Evolutionary conservation across 345 rosid species (phyloP).

Genomic region (Iberis pinnata): DNA sequence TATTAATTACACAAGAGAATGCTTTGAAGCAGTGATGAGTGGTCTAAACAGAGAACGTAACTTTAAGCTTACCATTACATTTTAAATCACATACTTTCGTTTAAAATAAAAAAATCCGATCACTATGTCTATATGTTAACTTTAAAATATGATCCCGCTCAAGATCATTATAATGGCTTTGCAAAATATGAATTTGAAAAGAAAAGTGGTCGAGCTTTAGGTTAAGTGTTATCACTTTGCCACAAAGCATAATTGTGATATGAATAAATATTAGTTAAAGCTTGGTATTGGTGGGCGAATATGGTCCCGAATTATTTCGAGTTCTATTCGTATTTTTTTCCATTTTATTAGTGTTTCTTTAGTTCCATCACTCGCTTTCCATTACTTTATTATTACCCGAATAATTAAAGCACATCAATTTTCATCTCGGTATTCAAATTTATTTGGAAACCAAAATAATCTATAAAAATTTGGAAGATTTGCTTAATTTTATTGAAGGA

Average conservation of each 20-base stretch:
- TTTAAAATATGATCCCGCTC: conserved; percentile 15
- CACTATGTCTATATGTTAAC: conserved; percentile 4
- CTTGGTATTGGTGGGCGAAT: conserved; percentile 11
- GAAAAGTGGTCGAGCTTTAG: background rate
- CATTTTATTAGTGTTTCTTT: no score
- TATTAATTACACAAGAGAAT: background rate
- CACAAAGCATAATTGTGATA: conserved; percentile 1
- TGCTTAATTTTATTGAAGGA: no score
- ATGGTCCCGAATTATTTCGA: conserved; percentile 16
- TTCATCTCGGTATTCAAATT: no score
- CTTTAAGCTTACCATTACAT: background rate
- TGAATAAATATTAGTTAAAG: conserved; percentile 5
- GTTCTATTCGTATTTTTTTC: conserved; percentile 10
- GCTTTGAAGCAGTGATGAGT: conserved; percentile 1
- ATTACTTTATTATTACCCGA: no score
- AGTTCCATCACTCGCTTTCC: no score
- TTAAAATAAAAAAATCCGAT: no score
- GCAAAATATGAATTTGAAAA: conserved; percentile 5
- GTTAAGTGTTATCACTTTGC: conserved; percentile 6
- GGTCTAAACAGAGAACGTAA: background rate
- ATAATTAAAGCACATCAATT: no score
- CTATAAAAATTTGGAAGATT: no score
- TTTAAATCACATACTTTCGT: background rate
- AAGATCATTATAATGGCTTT: background rate
- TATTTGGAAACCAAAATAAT: no score